phyloP scores from a whole-genome alignment of 2,329 filamentous ascomycete genomes.

The Thyridium curvatum region DNA sequence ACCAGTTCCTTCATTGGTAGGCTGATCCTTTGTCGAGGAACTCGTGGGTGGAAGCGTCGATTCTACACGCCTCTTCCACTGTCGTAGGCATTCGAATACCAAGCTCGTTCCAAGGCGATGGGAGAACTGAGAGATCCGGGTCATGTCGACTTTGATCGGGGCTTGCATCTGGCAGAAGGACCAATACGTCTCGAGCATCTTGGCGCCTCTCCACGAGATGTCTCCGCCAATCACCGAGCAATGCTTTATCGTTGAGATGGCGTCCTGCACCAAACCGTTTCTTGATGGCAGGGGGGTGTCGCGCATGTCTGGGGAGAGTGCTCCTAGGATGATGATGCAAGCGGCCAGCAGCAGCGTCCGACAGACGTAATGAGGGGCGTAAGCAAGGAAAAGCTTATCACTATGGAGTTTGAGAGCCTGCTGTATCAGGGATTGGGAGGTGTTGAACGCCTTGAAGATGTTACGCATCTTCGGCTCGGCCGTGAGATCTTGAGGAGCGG shows the following conservation, averaged over 20 bases:
- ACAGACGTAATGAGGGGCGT: constrained; percentile 44
- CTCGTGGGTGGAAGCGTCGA: constrained; percentile 5
- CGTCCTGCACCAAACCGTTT: constrained; percentile 22
- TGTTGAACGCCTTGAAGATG: constrained; percentile 39
- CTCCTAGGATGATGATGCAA: constrained; percentile 37
- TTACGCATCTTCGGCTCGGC: constrained; percentile 34
- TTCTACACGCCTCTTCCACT: constrained; percentile 37
- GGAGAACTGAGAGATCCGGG: constrained; percentile 32
- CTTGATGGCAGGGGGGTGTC: constrained; percentile 18
- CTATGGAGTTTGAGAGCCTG: constrained; percentile 35
- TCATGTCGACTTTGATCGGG: constrained; percentile 24
- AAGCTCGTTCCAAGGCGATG: constrained; percentile 42
- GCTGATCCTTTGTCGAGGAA: constrained; percentile 14
- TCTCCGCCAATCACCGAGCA: constrained; percentile 44
- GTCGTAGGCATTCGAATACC: constrained; percentile 41
- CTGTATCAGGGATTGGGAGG: constrained; percentile 37
- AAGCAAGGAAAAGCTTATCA: constrained; percentile 30
- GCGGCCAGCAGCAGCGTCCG: constrained; percentile 38
- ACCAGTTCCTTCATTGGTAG: background rate
- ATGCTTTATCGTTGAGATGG: constrained; percentile 27
- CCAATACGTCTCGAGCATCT: constrained; percentile 45
- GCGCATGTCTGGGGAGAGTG: constrained; percentile 35
- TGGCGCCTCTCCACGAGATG: constrained; percentile 35
- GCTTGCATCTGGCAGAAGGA: constrained; percentile 29
- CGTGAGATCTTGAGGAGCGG: constrained; percentile 31